Conservation (phyloP, 768 basidiomycete genomes). For the Russula olivacea region DNA sequence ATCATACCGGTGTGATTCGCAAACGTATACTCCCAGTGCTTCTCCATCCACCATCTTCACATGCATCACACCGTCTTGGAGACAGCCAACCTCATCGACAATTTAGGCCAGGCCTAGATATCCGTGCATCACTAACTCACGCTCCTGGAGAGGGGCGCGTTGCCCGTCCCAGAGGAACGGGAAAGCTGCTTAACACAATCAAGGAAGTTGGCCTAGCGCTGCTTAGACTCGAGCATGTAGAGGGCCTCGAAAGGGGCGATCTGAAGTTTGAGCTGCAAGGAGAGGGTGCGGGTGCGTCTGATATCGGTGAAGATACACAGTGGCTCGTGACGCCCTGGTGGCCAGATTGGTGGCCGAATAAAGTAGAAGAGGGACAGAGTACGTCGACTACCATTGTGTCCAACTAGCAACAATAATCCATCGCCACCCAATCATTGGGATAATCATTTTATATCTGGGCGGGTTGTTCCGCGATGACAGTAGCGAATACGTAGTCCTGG, state of each 20-base stretch:
- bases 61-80: conserved; percentile 1
- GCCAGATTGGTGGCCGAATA: conserved; percentile 53
- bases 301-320: conserved; percentile 25
- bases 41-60: conserved; percentile 36
- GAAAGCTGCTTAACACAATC: conserved; percentile 62
- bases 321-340: conserved; percentile 44
- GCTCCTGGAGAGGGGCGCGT: conserved; percentile 30
- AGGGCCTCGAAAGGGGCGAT: conserved; percentile 46
- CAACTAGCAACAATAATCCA: not conserved
- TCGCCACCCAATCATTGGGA: not conserved
- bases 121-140: conserved; percentile 29
- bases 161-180: conserved; percentile 64
- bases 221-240: conserved; percentile 71
- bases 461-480: conserved; percentile 52
- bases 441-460: not conserved
- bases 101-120: conserved; percentile 27
- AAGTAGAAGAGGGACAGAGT: conserved; percentile 1
- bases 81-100: not conserved
- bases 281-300: conserved; percentile 27
- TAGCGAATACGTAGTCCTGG: conserved; percentile 66
- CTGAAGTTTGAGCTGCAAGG: conserved; percentile 36
- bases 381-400: not conserved
- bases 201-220: conserved; percentile 68
- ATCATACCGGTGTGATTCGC: conserved; percentile 86
- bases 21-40: conserved; percentile 86